Conservation (phyloP, 202 grass and related monocot genomes). For the Brachypodium distachyon region DNA sequence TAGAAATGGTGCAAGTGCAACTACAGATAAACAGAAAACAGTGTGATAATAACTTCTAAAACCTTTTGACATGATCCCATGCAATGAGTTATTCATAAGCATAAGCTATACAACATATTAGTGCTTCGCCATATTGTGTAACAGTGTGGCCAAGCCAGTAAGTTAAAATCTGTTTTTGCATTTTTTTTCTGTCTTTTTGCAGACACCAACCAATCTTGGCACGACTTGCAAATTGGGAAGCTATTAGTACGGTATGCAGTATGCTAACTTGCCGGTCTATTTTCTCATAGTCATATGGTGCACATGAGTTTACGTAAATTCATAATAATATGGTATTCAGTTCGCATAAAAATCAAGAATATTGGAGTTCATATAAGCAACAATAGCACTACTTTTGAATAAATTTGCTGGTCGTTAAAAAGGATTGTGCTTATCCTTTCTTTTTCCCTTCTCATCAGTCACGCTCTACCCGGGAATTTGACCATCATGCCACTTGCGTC, state of each 20-base stretch:
- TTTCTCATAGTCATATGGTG: background rate
- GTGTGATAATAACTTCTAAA: background rate
- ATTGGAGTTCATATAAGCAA: background rate
- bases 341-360: background rate
- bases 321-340: background rate
- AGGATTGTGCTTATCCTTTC: background rate
- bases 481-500: slow-evolving; percentile 77
- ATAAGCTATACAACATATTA: background rate
- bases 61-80: background rate
- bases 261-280: background rate
- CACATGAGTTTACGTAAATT: background rate
- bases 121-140: background rate
- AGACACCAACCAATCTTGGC: slow-evolving; percentile 68
- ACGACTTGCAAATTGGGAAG: slow-evolving; percentile 94
- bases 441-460: slow-evolving; percentile 44
- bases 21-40: background rate
- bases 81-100: background rate
- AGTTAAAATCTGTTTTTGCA: background rate
- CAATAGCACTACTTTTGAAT: background rate
- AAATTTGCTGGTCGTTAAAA: background rate
- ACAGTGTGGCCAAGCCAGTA: background rate
- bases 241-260: slow-evolving; percentile 64
- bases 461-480: slow-evolving; percentile 73
- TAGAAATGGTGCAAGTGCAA: background rate
- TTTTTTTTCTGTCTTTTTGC: slow-evolving; percentile 10